Evolutionary conservation across 2,329 filamentous ascomycete species (phyloP).

Genomic region (Talaromyces funiculosus): DNA sequence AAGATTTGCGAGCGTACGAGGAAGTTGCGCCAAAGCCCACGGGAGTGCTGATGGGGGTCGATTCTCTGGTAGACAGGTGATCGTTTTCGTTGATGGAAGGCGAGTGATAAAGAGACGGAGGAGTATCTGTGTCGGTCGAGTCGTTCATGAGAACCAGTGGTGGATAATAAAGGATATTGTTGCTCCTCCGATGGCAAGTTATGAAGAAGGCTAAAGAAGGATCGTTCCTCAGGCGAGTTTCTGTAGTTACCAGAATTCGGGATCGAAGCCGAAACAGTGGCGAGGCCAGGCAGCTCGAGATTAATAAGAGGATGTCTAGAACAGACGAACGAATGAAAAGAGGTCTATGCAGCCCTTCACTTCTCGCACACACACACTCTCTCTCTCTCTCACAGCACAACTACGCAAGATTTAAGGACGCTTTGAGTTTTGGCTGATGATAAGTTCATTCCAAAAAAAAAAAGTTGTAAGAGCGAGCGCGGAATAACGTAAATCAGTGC

Average conservation of each 20-base stretch:
- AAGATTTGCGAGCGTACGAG: slow-evolving; percentile 33
- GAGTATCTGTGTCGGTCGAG: slow-evolving; percentile 47
- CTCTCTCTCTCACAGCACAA: background rate
- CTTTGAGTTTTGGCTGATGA: background rate
- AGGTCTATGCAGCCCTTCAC: background rate
- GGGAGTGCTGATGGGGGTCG: slow-evolving; percentile 44
- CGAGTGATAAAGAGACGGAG: slow-evolving; percentile 49
- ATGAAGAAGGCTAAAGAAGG: background rate
- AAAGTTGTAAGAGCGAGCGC: slow-evolving; percentile 4
- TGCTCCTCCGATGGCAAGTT: background rate
- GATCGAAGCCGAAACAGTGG: slow-evolving; percentile 6
- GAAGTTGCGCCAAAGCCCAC: slow-evolving; percentile 42
- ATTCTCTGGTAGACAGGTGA: slow-evolving; percentile 48
- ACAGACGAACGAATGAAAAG: background rate
- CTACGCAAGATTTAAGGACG: background rate
- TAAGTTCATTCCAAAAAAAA: slow-evolving; percentile 4
- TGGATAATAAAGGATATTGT: background rate
- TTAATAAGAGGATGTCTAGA: background rate
- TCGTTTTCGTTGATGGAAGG: slow-evolving; percentile 43
- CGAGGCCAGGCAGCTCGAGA: background rate
- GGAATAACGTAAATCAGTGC: slow-evolving; percentile 1
- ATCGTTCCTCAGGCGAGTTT: slow-evolving; percentile 1
- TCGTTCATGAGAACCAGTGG: slow-evolving; percentile 43
- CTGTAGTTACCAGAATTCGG: background rate
- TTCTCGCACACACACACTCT: too few species aligned